These are phyloP conservation scores for Acanthamoeba castellanii DNA, from an alignment of 208 protist species.

Conservation along the genomic window DNA sequence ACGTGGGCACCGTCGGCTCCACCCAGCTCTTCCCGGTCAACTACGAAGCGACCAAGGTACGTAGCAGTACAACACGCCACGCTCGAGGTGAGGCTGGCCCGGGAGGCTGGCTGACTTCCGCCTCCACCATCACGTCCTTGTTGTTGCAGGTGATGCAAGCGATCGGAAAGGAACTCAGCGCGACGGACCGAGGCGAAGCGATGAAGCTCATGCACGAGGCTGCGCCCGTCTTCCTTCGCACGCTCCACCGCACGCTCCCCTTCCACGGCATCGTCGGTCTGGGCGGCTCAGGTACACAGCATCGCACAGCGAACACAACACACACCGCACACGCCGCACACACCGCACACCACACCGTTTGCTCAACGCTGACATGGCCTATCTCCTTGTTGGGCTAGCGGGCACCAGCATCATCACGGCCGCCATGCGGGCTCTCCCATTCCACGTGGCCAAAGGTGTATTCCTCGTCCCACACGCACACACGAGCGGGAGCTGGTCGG, in stretches of 20 bases:
- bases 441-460: slow-evolving; percentile 50
- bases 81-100: not conserved
- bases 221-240: slow-evolving; percentile 12
- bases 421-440: slow-evolving; percentile 56
- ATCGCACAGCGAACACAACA: not conserved
- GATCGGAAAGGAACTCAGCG: not conserved
- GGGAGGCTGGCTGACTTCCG: not conserved
- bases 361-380: not conserved
- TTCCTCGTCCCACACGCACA: not conserved
- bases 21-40: slow-evolving; percentile 70
- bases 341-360: not conserved
- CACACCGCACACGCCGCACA: not conserved
- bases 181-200: slow-evolving; percentile 13
- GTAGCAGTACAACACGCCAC: not conserved
- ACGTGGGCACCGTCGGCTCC: slow-evolving; percentile 61
- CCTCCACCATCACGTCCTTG: not conserved
- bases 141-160: not conserved
- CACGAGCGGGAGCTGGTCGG: too few species aligned
- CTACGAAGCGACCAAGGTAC: slow-evolving; percentile 52
- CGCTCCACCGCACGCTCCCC: slow-evolving; percentile 5
- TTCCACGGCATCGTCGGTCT: slow-evolving; percentile 61
- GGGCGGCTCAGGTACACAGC: slow-evolving; percentile 32
- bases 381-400: not conserved
- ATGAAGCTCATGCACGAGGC: slow-evolving; percentile 49
- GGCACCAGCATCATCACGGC: slow-evolving; percentile 39